A percentile compares a stretch with the other conserved stretches of the same genome.
These are phyloP conservation scores for Thuja plicata DNA, from an alignment of 83 land plant species.

Conservation along the genomic window DNA sequence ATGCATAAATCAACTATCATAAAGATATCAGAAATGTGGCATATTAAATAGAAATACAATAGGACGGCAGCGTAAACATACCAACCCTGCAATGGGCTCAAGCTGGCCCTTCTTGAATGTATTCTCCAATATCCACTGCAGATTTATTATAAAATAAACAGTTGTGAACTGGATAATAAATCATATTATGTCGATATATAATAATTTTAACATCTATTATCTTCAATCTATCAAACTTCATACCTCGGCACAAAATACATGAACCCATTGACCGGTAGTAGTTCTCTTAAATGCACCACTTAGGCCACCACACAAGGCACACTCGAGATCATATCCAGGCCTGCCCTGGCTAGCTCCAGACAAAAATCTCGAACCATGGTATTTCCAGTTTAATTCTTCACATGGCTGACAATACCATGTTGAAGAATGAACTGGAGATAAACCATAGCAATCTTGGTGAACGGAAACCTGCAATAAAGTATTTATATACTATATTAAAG, in stretches of 20 bases:
- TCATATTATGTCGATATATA: background rate
- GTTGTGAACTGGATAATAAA: background rate
- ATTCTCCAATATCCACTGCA: slow-evolving; percentile 84
- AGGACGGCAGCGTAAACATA: slow-evolving; percentile 27
- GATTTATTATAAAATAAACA: background rate
- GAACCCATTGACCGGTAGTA: slow-evolving; percentile 83
- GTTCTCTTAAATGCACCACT: slow-evolving; percentile 85
- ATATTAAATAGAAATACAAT: background rate
- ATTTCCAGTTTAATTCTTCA: slow-evolving; percentile 48
- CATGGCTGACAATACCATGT: slow-evolving; percentile 95
- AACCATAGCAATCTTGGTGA: slow-evolving; percentile 87
- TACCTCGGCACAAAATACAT: slow-evolving; percentile 97
- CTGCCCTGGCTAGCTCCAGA: slow-evolving; percentile 35
- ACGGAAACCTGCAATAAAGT: slow-evolving; percentile 73
- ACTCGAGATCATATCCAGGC: slow-evolving; percentile 47
- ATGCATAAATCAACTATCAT: background rate
- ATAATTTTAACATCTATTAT: background rate
- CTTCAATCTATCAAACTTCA: background rate
- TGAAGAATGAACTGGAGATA: slow-evolving; percentile 40
- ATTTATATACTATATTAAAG: background rate
- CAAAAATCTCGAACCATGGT: slow-evolving; percentile 33
- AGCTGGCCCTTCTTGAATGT: slow-evolving; percentile 67
- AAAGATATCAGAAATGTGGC: background rate
- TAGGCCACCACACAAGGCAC: slow-evolving; percentile 75
- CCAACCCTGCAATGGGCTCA: slow-evolving; percentile 76